Evolutionary conservation across 768 basidiomycete species (phyloP).

Genomic region (Tylopilus sp.): DNA sequence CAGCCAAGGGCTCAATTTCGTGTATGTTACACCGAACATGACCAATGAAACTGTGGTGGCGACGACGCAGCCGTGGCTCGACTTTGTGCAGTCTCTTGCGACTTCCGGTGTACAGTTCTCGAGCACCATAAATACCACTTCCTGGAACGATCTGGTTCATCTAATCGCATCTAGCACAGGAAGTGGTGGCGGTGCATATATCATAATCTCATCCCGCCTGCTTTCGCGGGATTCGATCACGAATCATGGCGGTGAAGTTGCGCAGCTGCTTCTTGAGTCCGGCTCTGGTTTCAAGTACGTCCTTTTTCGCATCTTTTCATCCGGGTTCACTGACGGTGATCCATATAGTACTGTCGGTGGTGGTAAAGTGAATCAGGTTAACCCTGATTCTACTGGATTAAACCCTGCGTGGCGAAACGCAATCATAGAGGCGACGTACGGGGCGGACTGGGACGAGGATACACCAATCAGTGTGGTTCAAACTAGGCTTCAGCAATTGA

Average conservation of each 20-base stretch:
- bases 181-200: constrained; percentile 20
- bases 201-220: too few relatives aligned
- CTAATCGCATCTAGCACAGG: constrained; percentile 3
- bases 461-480: constrained; percentile 12
- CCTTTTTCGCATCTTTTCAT: background rate
- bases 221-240: too few relatives aligned
- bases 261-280: constrained; percentile 15
- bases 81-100: too few relatives aligned
- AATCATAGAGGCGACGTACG: constrained; percentile 11
- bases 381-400: constrained; percentile 39
- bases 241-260: constrained; percentile 21
- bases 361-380: constrained; percentile 36
- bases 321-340: constrained; percentile 5
- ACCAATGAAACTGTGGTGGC: too few relatives aligned
- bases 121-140: background rate
- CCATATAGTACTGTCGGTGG: constrained; percentile 40
- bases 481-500: constrained; percentile 5
- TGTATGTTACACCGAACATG: too few relatives aligned
- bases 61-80: too few relatives aligned
- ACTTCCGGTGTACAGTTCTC: constrained; percentile 4
- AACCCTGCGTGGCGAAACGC: constrained; percentile 49
- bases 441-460: constrained; percentile 20
- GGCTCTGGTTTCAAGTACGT: constrained; percentile 5
- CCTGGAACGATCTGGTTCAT: too few relatives aligned
- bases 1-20: constrained; percentile 8